Percentiles rank a stretch among this genome's conserved stretches.
phyloP scores from a whole-genome alignment of 139 green algal genomes.

The Mychonastes homosphaera region DNA sequence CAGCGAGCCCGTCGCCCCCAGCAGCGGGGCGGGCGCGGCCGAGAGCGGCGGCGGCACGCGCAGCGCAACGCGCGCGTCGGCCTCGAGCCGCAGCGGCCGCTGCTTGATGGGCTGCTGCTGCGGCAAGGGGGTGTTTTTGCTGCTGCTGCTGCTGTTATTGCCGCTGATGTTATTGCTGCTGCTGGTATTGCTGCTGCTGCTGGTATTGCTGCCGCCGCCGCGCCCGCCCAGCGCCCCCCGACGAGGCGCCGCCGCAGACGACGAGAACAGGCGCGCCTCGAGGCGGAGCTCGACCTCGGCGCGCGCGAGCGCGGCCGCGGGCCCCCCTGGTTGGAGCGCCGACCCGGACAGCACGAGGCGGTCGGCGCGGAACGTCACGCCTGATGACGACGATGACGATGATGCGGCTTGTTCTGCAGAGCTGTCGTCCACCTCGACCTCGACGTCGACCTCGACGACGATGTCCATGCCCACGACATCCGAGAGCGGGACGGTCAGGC shows the following conservation, averaged over 20 bases:
- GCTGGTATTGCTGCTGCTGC: background rate
- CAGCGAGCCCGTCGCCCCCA: slow-evolving; percentile 24
- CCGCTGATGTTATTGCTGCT: background rate
- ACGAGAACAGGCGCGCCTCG: slow-evolving; percentile 3
- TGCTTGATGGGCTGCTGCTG: background rate
- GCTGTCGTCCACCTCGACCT: slow-evolving; percentile 22
- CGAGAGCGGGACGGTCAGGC: slow-evolving; percentile 31
- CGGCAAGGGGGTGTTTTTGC: background rate
- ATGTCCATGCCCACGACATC: slow-evolving; percentile 30
- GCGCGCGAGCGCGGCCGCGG: background rate
- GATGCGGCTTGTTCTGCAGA: background rate
- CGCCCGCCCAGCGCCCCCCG: background rate
- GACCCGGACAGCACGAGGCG: background rate
- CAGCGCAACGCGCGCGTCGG: slow-evolving; percentile 23
- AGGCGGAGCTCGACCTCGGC: slow-evolving; percentile 27
- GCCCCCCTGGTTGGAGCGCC: background rate
- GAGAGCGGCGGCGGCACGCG: slow-evolving; percentile 26
- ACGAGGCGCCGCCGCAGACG: background rate
- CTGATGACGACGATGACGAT: background rate
- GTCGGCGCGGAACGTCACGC: background rate
- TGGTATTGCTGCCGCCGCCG: background rate
- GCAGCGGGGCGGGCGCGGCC: slow-evolving; percentile 27
- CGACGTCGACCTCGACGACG: slow-evolving; percentile 26
- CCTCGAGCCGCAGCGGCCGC: slow-evolving; percentile 14
- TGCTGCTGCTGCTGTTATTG: background rate